These are phyloP conservation scores for Grifola frondosa DNA, from an alignment of 1,284 basidiomycete genomes.

Conservation along the genomic window DNA sequence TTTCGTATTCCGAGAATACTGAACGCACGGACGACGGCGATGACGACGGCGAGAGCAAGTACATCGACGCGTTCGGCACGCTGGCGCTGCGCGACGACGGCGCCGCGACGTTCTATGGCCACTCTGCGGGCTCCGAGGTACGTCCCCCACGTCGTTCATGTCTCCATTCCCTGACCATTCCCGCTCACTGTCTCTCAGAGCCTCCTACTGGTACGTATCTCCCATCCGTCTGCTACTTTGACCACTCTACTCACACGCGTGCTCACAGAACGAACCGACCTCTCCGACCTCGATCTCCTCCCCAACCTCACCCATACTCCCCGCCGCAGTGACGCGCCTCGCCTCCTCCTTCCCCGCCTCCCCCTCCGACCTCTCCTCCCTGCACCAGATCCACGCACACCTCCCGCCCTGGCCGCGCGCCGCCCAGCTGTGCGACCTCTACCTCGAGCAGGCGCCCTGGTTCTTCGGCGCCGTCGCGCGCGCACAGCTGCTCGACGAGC, in stretches of 20 bases:
- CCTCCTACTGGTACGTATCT: slow-evolving; percentile 32
- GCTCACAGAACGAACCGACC: slow-evolving; percentile 10
- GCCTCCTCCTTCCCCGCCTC: slow-evolving; percentile 56
- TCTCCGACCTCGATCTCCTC: slow-evolving; percentile 1
- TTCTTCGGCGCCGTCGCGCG: slow-evolving; percentile 69
- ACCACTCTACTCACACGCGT: not conserved
- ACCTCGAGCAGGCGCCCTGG: slow-evolving; percentile 73
- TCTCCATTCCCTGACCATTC: not conserved
- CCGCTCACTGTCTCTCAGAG: slow-evolving; percentile 21
- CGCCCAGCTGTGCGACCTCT: slow-evolving; percentile 54
- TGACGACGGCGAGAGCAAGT: slow-evolving; percentile 20
- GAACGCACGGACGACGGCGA: slow-evolving; percentile 7
- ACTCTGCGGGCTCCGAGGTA: slow-evolving; percentile 57
- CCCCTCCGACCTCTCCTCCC: slow-evolving; percentile 21
- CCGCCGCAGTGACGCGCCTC: slow-evolving; percentile 41
- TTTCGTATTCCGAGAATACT: not conserved
- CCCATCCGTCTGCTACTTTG: not conserved
- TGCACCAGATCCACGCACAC: slow-evolving; percentile 43
- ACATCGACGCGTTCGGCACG: slow-evolving; percentile 48
- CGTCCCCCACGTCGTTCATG: slow-evolving; percentile 1
- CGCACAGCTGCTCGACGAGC: slow-evolving; percentile 60
- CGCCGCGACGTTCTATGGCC: slow-evolving; percentile 66
- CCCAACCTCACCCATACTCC: slow-evolving; percentile 15
- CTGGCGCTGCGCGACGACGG: slow-evolving; percentile 61
- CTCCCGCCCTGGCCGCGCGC: slow-evolving; percentile 61